These are phyloP conservation scores for Prunus yedoensis DNA, from an alignment of 331 rosid genomes.

Conservation along the genomic window DNA sequence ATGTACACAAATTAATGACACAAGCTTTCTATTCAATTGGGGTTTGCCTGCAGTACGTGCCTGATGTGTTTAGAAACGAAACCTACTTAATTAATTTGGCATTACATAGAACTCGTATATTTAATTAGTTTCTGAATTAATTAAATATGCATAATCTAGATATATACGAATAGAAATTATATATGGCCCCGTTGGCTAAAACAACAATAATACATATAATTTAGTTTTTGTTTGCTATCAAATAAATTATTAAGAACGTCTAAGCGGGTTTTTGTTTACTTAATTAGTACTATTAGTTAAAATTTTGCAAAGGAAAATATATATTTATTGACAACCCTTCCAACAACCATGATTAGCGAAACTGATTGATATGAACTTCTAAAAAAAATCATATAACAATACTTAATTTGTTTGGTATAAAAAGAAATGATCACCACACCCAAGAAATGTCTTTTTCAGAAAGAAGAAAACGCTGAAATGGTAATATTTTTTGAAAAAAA, in stretches of 20 bases:
- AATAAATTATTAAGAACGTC: no score
- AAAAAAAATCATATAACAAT: no score
- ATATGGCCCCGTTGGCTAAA: background rate
- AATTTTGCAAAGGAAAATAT: background rate
- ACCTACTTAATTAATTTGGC: background rate
- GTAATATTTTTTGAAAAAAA: no score
- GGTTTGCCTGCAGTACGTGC: background rate
- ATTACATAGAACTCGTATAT: background rate
- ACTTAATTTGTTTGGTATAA: no score
- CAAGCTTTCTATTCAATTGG: background rate
- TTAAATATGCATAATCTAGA: background rate
- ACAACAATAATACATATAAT: background rate
- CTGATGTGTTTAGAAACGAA: constrained; percentile 6
- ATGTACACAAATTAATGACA: background rate
- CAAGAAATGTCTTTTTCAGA: no score
- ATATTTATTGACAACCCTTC: background rate
- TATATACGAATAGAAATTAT: background rate
- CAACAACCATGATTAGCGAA: no score
- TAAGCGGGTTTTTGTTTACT: background rate
- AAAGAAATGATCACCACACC: no score
- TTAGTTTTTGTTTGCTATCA: background rate
- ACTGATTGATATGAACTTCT: no score
- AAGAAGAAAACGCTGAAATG: no score
- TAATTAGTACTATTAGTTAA: no score
- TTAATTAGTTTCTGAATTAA: background rate